These are phyloP conservation scores for Pseudogymnoascus sp. DNA, from an alignment of 2,329 filamentous ascomycete genomes.

Conservation along the genomic window DNA sequence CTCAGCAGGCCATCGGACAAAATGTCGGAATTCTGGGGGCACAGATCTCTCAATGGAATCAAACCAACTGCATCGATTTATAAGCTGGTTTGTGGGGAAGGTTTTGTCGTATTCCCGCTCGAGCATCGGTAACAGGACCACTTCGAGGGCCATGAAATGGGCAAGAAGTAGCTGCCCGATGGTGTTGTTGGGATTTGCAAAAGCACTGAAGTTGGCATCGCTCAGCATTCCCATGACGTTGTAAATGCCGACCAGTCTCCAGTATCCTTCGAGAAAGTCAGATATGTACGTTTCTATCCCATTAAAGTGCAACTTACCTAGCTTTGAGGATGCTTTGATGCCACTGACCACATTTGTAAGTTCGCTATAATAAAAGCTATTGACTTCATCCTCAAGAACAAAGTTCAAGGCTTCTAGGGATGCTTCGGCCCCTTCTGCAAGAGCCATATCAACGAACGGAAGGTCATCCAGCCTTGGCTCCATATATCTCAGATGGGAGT, in stretches of 20 bases:
- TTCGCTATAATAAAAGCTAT: constrained; percentile 41
- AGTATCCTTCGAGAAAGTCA: constrained; percentile 30
- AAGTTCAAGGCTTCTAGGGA: constrained; percentile 39
- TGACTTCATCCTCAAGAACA: constrained; percentile 38
- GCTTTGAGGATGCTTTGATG: constrained; percentile 24
- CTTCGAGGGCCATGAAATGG: constrained; percentile 42
- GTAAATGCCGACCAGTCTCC: constrained; percentile 38
- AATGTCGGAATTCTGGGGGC: constrained; percentile 8
- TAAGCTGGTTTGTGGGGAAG: constrained; percentile 10
- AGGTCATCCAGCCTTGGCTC: constrained; percentile 41
- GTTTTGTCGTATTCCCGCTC: constrained; percentile 27
- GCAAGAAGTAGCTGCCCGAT: constrained; percentile 39
- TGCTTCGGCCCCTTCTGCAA: constrained; percentile 42
- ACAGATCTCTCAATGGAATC: neutral
- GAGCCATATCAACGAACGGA: constrained; percentile 40
- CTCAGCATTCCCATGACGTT: constrained; percentile 36
- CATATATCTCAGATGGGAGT: constrained; percentile 38
- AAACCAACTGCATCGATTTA: constrained; percentile 18
- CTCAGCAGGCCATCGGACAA: constrained; percentile 20
- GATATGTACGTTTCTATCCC: constrained; percentile 12
- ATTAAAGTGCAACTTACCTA: constrained; percentile 19
- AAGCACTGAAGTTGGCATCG: constrained; percentile 37
- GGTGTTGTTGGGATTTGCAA: constrained; percentile 38
- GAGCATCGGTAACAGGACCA: constrained; percentile 38
- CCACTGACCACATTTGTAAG: constrained; percentile 39